Evolutionary conservation across 768 basidiomycete genomes (phyloP).

Genomic region (Coprinopsis cinerea): DNA sequence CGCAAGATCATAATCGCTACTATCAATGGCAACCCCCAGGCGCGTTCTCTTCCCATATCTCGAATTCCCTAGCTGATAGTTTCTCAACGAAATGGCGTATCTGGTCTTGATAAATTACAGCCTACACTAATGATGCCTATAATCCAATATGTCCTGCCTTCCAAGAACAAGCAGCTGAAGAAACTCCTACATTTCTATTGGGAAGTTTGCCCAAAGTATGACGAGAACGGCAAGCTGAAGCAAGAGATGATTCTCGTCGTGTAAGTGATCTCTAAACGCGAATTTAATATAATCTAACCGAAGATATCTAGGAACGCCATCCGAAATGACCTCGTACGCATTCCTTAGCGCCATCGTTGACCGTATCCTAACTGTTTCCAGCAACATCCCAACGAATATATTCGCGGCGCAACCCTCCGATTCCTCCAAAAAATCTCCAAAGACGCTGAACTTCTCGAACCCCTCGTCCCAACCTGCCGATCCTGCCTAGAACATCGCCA

Average conservation of each 20-base stretch:
- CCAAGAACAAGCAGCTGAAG: conserved; percentile 93
- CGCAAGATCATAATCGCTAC: conserved; percentile 90
- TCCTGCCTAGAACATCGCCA: conserved; percentile 96
- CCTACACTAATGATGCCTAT: conserved; percentile 95
- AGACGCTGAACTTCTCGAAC: conserved; percentile 92
- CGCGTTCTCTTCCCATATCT: conserved; percentile 30
- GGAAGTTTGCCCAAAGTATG: conserved; percentile 97
- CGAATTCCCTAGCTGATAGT: too few relatives aligned
- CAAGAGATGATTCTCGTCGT: conserved; percentile 99
- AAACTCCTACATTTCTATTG: conserved; percentile 94
- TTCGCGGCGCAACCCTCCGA: conserved; percentile 94
- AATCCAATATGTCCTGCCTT: conserved; percentile 97
- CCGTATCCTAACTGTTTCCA: conserved; percentile 24
- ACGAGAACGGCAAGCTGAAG: conserved; percentile 94
- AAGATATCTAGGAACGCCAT: conserved; percentile 74
- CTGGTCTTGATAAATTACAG: conserved; percentile 46
- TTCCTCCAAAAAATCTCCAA: conserved; percentile 94
- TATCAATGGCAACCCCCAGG: conserved; percentile 92
- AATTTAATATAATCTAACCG: conserved; percentile 8
- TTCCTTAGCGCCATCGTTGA: not conserved
- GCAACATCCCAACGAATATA: conserved; percentile 99
- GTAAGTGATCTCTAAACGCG: conserved; percentile 43
- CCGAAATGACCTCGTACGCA: conserved; percentile 86
- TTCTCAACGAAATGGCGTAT: not conserved
- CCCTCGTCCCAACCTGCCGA: conserved; percentile 89